Evolutionary conservation across 2,329 filamentous ascomycete genomes (phyloP).

Genomic region (Zymoseptoria ardabiliae): DNA sequence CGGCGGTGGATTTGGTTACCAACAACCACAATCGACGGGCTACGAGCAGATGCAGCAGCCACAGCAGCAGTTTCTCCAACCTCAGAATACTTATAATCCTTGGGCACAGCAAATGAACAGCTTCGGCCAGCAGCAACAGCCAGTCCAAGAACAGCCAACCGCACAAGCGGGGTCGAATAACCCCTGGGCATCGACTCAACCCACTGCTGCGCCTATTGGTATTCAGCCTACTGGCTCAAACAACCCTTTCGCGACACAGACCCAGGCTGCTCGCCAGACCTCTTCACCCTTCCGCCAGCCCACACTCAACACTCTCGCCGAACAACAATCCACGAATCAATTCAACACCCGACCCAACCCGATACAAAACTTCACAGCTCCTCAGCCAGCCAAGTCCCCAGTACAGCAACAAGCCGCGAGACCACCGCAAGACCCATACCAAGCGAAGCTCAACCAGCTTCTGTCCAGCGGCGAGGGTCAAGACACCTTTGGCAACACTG

Average conservation of each 20-base stretch:
- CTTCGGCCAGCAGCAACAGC: slow-evolving; percentile 50
- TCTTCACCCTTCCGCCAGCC: slow-evolving; percentile 53
- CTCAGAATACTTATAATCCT: slow-evolving; percentile 53
- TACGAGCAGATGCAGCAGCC: slow-evolving; percentile 55
- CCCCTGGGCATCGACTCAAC: slow-evolving; percentile 64
- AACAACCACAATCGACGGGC: slow-evolving; percentile 57
- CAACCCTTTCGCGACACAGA: slow-evolving; percentile 83
- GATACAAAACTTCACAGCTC: slow-evolving; percentile 27
- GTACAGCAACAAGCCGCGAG: slow-evolving; percentile 38
- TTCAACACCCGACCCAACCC: slow-evolving; percentile 49
- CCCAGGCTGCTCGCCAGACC: slow-evolving; percentile 48
- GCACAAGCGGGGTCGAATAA: slow-evolving; percentile 83
- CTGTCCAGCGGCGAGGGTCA: slow-evolving; percentile 83
- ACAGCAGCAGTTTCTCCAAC: slow-evolving; percentile 47
- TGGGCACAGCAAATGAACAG: slow-evolving; percentile 41
- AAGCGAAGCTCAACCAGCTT: slow-evolving; percentile 74
- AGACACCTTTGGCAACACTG: slow-evolving; percentile 97
- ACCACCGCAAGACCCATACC: slow-evolving; percentile 47
- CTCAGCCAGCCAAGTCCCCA: slow-evolving; percentile 41
- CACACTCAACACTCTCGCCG: slow-evolving; percentile 66
- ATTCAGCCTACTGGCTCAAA: slow-evolving; percentile 91
- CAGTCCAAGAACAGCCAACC: slow-evolving; percentile 51
- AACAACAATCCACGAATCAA: slow-evolving; percentile 69
- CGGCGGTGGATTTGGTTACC: slow-evolving; percentile 53
- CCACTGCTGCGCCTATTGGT: slow-evolving; percentile 57